These are phyloP conservation scores for Linum lewisii DNA, from an alignment of 345 rosid species.

Conservation along the genomic window DNA sequence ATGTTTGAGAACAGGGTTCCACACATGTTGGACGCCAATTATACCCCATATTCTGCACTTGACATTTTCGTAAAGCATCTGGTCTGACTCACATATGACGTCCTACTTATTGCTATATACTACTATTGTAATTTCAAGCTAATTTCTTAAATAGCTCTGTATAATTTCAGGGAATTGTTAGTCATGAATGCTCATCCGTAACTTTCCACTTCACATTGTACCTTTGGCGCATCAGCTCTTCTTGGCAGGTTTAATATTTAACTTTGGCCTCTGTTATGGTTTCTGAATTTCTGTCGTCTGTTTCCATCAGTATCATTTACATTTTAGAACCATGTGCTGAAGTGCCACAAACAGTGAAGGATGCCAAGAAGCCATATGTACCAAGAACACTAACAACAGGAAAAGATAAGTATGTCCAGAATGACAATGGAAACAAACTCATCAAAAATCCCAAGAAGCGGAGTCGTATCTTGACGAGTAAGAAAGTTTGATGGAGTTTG, in stretches of 20 bases:
- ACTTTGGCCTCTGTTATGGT: no score
- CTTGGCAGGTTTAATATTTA: slow-evolving; percentile 46
- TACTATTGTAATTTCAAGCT: background rate
- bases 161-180: slow-evolving; percentile 71
- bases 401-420: slow-evolving; percentile 88
- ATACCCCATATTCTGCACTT: slow-evolving; percentile 88
- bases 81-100: slow-evolving; percentile 38
- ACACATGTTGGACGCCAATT: slow-evolving; percentile 88
- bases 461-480: slow-evolving; percentile 80
- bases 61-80: slow-evolving; percentile 96
- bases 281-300: no score
- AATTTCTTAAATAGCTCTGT: slow-evolving; percentile 7
- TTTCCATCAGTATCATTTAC: no score
- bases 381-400: slow-evolving; percentile 89
- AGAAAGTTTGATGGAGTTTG: slow-evolving; percentile 94
- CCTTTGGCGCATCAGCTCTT: slow-evolving; percentile 74
- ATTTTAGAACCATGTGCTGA: slow-evolving; percentile 32
- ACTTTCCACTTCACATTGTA: slow-evolving; percentile 78
- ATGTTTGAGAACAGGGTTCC: slow-evolving; percentile 98
- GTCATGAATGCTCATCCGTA: slow-evolving; percentile 56
- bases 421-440: slow-evolving; percentile 92
- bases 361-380: slow-evolving; percentile 50
- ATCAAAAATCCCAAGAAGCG: slow-evolving; percentile 91
- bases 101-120: background rate
- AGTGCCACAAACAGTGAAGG: slow-evolving; percentile 30